Evolutionary conservation across 1,139 yeast genomes (phyloP).

Genomic region (Geotrichum restrictum): DNA sequence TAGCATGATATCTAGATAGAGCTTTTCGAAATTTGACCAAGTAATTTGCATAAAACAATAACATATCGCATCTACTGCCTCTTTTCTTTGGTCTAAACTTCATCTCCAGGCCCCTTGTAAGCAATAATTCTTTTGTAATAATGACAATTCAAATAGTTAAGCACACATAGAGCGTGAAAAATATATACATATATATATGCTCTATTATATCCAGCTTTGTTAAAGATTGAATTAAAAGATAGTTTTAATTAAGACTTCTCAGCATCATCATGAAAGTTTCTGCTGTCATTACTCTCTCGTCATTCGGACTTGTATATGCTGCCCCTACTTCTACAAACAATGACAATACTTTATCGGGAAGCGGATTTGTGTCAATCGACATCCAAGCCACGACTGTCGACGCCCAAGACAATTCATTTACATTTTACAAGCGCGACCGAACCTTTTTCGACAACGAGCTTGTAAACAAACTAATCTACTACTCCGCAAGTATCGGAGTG

Average conservation of each 20-base stretch:
- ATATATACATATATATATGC: too few relatives aligned
- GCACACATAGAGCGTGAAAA: too few relatives aligned
- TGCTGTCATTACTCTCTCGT: neutral
- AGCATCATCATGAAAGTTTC: neutral
- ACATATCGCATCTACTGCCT: too few relatives aligned
- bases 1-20: too few relatives aligned
- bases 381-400: neutral
- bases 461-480: conserved; percentile 22
- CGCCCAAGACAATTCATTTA: conserved; percentile 4
- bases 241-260: too few relatives aligned
- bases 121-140: too few relatives aligned
- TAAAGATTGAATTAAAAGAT: neutral
- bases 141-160: too few relatives aligned
- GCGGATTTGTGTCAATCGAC: conserved; percentile 13
- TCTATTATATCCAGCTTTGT: too few relatives aligned
- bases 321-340: neutral
- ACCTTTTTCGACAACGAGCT: conserved; percentile 11
- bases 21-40: too few relatives aligned
- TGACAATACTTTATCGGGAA: neutral
- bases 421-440: conserved; percentile 5
- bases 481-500: conserved; percentile 36
- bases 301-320: neutral
- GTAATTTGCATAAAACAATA: too few relatives aligned
- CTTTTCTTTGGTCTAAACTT: too few relatives aligned
- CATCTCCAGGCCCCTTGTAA: too few relatives aligned